Evolutionary conservation across 306 rosid species (phyloP), one percentile per base, ranked within the genome.

Genomic region (Leucaena leucocephala): DNA sequence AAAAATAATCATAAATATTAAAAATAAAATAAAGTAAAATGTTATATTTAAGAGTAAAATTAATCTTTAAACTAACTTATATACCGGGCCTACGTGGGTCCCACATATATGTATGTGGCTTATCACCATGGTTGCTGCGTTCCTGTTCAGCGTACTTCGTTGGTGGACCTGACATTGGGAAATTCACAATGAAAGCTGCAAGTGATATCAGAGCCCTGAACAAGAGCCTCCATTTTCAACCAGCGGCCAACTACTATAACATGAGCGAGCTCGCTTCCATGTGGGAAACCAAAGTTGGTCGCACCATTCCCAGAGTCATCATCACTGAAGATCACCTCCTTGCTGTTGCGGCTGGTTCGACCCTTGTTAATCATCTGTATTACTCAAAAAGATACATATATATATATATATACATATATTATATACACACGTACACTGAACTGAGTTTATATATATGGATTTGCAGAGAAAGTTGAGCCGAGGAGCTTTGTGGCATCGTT

Each of bases 401-500:
- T n/a, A n/a, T 38, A 3, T 38, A 38, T 38, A 38, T 38, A 38
- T 38, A 27, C 1, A 27, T 27, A 27, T 27, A 27, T 27, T 27
- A 27, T 27, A 27, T 27, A 36, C 4, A 36, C 4, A 36, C 1
- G 3, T n/a, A n/a, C n/a, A n/a, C 39, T 36, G 39, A 36, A 36
- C 27, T 27, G 27, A 36, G 39, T 36, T 36, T 36, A 36, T 36
- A 36, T 36, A 44, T 9, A 27, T 27, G 0, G 27, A 27, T 27
- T 27, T 76, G 85, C 87, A 91, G 97, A 82, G 78, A 89, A 89
- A 34, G n/a, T 81, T 5, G 82, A 86, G 13, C 97, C 97, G 0
- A 54, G 78, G 48, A 91, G 97, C n/a, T 8, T 91, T 17, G 97
- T 91, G 58, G 97, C 97, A 15, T 83, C 97, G 0, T 86, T 91